Conservation (phyloP, 352 stramenopile genomes). For the Pythium brachiatum region DNA sequence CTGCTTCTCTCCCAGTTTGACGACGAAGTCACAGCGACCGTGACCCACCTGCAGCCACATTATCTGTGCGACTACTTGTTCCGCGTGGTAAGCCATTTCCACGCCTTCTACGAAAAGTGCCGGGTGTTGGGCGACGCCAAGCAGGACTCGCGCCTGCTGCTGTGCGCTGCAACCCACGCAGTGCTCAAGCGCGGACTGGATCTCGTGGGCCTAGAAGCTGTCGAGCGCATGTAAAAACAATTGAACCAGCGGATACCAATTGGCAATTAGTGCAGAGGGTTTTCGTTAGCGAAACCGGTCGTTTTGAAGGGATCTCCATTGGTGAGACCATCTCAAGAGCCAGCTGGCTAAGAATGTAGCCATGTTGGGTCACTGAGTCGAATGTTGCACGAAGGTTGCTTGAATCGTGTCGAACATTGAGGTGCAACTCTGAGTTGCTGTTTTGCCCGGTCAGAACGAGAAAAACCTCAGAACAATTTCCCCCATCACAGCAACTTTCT, state of each 20-base stretch:
- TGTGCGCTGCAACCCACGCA: conserved; percentile 73
- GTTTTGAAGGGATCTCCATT: too few species aligned
- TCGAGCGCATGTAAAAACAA: conserved; percentile 65
- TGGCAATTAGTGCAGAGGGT: too few species aligned
- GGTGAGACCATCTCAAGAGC: neutral
- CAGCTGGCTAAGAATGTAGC: neutral
- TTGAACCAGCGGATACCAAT: neutral
- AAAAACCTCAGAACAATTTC: conserved; percentile 2
- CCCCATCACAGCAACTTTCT: conserved; percentile 4
- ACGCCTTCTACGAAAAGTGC: conserved; percentile 82
- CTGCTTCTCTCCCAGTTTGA: conserved; percentile 78
- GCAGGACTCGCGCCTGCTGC: conserved; percentile 62
- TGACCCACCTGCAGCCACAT: conserved; percentile 67
- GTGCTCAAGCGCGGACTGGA: conserved; percentile 64
- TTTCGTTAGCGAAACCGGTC: too few species aligned
- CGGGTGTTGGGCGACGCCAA: conserved; percentile 62
- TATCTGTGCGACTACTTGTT: conserved; percentile 84
- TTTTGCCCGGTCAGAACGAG: neutral
- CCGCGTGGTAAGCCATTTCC: conserved; percentile 72
- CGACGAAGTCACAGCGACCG: conserved; percentile 56
- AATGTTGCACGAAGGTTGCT: neutral
- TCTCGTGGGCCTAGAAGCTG: conserved; percentile 61
- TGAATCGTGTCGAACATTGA: neutral
- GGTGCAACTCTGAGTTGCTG: neutral
- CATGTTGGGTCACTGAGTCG: neutral